Evolutionary conservation across 2,329 filamentous ascomycete genomes (phyloP).

Genomic region (Penicillium sp.): DNA sequence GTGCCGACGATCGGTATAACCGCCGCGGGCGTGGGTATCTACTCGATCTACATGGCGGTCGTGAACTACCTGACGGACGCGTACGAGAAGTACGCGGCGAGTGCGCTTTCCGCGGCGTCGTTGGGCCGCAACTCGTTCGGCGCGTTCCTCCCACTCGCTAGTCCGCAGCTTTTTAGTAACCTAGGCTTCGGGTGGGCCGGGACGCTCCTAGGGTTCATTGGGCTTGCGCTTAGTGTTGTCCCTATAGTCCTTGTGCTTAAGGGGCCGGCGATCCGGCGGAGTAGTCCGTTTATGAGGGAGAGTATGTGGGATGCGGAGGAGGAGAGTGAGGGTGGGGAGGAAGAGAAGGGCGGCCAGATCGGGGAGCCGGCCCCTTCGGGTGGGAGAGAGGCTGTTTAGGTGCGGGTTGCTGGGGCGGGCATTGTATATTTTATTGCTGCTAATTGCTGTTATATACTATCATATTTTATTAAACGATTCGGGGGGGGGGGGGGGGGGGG

Average conservation of each 20-base stretch:
- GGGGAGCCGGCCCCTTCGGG: too few relatives aligned
- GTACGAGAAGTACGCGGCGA: constrained; percentile 55
- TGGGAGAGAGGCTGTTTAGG: too few relatives aligned
- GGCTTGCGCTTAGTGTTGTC: constrained; percentile 43
- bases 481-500: too few relatives aligned
- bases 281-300: constrained; percentile 39
- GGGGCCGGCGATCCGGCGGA: constrained; percentile 44
- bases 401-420: too few relatives aligned
- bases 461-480: too few relatives aligned
- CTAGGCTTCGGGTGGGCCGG: constrained; percentile 52
- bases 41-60: constrained; percentile 53
- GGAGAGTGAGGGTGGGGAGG: constrained; percentile 6
- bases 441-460: too few relatives aligned
- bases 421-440: too few relatives aligned
- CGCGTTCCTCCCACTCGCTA: constrained; percentile 52
- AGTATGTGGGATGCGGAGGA: constrained; percentile 27
- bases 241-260: constrained; percentile 48
- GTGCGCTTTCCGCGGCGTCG: constrained; percentile 52
- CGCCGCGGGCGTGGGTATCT: constrained; percentile 48
- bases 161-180: constrained; percentile 45
- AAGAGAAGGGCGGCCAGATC: background rate
- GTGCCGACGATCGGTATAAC: constrained; percentile 39
- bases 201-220: constrained; percentile 50
- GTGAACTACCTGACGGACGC: constrained; percentile 56
- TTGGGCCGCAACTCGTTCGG: constrained; percentile 53